phyloP scores from a whole-genome alignment of 176 grass and related monocot genomes.

The Aegilops speltoides region DNA sequence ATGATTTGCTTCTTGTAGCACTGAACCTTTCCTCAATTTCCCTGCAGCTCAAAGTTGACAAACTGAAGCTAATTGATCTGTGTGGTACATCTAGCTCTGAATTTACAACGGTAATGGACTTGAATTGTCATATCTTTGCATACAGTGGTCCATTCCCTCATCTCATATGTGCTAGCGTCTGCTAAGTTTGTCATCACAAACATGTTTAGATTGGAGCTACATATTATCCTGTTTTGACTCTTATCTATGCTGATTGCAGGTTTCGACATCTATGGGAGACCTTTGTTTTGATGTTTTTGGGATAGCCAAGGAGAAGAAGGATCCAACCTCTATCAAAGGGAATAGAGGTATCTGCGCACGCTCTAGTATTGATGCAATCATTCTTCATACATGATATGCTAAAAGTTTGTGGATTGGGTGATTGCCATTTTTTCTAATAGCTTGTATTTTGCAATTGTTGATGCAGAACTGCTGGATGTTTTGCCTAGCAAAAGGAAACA shows the following conservation, averaged over 20 bases:
- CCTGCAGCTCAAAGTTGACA: constrained; percentile 92
- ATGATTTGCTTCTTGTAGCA: not conserved
- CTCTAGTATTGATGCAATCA: not conserved
- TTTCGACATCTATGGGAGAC: constrained; percentile 93
- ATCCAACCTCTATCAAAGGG: constrained; percentile 84
- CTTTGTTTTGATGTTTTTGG: constrained; percentile 97
- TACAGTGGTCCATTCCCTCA: not conserved
- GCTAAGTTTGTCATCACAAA: not conserved
- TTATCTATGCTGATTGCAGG: constrained; percentile 31
- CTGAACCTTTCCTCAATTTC: constrained; percentile 25
- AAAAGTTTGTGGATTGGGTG: not conserved
- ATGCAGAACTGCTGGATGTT: constrained; percentile 76
- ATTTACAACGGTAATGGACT: constrained; percentile 67
- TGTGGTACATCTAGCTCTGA: constrained; percentile 86
- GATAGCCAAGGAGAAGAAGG: constrained; percentile 87
- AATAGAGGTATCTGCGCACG: constrained; percentile 65
- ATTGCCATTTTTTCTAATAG: not conserved
- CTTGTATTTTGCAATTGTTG: not conserved
- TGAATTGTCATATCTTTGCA: not conserved
- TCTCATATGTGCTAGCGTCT: not conserved
- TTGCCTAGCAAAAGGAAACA: constrained; percentile 86
- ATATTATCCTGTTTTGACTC: constrained; percentile 24
- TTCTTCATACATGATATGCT: not conserved
- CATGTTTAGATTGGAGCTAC: not conserved
- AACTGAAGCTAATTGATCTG: constrained; percentile 81